Base-by-base conservation (phyloP, 805 yeast species). In the Lachancea quebecensis region DNA sequence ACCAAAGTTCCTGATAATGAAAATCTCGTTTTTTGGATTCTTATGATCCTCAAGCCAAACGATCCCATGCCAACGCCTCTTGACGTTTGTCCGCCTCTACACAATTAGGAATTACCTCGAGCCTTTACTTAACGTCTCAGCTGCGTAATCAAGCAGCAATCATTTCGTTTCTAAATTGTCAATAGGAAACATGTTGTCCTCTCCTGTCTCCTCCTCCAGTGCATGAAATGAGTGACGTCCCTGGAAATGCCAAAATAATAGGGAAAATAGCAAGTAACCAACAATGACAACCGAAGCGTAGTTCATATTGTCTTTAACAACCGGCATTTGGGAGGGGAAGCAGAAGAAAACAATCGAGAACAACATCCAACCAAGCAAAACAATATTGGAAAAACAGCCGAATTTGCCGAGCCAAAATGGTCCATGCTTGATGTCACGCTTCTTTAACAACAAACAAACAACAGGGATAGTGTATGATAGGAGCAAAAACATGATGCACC, bases 311-410 rank as follows among this genome's bases (percentile, higher is more conserved):
- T 76, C 74, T 31, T 71, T 73, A 2, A 71, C 68, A 2, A 73
- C 88, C 2, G 89, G 90, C 74, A 77, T 70, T 10, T 66, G 67
- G 21, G 78, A 65, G 28, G 90, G 89, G 68, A 82, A 77, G 38
- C 79, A 77, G 67, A 75, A 82, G 62, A 82, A 78, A 2, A 80
- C 72, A 4, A 77, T 49, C 6, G 81, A 73, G 55, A 83, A 82
- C 0, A 72, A 39, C 0, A 85, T 71, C 85, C 87, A 82, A 3
- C 60, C 52, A 3, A 81, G 47, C 12, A 76, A 66, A 2, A 81
- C 74, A 18, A 71, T 54, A 56, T 81, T 80, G 41, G 74, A 63
- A 40, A 76, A 50, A 1, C 66, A 53, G 1, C 87, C 87, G 45
- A 77, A 40, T 44, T 68, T 67, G 4, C 85, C 84, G 43, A 75